Evolutionary conservation across 108 stramenopile genomes (phyloP).

Genomic region (Nannochloropsis gaditana): DNA sequence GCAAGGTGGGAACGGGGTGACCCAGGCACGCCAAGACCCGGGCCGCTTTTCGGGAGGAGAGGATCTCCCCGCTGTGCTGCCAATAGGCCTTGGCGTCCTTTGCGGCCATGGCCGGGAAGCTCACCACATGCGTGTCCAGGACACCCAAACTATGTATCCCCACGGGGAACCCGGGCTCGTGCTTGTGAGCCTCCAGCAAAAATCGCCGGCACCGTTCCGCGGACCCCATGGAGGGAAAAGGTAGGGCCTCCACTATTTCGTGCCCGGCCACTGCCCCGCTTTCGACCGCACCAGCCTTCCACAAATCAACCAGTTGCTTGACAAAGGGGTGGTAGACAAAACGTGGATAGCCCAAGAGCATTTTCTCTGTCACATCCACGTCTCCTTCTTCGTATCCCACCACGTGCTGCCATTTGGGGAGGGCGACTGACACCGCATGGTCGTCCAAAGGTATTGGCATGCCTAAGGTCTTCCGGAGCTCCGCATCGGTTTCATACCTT

Average conservation of each 20-base stretch:
- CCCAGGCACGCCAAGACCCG: slow-evolving; percentile 22
- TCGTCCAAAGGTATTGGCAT: slow-evolving; percentile 14
- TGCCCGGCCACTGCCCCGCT: neutral
- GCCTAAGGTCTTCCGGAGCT: neutral
- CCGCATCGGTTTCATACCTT: neutral
- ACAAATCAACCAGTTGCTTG: slow-evolving; percentile 47
- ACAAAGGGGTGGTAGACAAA: slow-evolving; percentile 68
- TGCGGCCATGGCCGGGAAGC: slow-evolving; percentile 60
- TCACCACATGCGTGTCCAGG: slow-evolving; percentile 52
- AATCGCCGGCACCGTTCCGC: slow-evolving; percentile 60
- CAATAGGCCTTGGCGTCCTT: slow-evolving; percentile 65
- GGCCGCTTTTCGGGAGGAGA: slow-evolving; percentile 57
- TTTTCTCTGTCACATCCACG: slow-evolving; percentile 51
- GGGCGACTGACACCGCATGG: neutral
- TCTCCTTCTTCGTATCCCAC: slow-evolving; percentile 57
- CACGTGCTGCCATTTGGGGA: slow-evolving; percentile 22
- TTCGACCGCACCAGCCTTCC: slow-evolving; percentile 22
- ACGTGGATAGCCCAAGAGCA: slow-evolving; percentile 66
- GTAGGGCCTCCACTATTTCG: slow-evolving; percentile 48
- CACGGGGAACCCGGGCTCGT: slow-evolving; percentile 8
- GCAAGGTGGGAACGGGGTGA: slow-evolving; percentile 23
- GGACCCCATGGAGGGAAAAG: slow-evolving; percentile 53
- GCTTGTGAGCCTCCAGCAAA: slow-evolving; percentile 47
- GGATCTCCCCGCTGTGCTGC: slow-evolving; percentile 67
- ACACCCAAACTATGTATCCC: neutral